Base-by-base conservation (phyloP, 2,329 filamentous ascomycete genomes). In the Penicillium corylophilum region DNA sequence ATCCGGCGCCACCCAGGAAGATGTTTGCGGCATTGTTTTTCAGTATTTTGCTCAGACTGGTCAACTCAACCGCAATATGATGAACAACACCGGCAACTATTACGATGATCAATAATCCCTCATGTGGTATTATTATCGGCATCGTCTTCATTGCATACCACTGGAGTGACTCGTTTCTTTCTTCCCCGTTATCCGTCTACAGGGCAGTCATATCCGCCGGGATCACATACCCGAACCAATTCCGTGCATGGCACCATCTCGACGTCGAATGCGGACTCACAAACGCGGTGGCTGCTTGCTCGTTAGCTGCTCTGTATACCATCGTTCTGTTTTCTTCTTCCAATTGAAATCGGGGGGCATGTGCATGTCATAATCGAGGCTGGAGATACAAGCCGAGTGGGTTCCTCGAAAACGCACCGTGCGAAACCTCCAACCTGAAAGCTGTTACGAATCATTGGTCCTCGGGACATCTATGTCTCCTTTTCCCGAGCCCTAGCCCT, bases 1-100 rank as follows among this genome's bases (percentile, higher is more conserved):
- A 36, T 48, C 53, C 38, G 64, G 66, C 8, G 56, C 59, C 16
- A 46, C 54, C 4, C 23, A 55, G 10, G 54, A 61, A 4, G 48
- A 54, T 7, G 55, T 68, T 9, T 55, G 42, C 42, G 50, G 48
- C 2, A 10, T 38, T 10, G 33, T 63, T 28, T 28, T 48, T 10
- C 39, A 41, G n/a, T 20, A 50, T 8, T 24, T 52, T 26, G 22
- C 20, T 15, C 36, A 52, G 15, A 33, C 33, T 1, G 36, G 41
- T 7, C 36, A 48, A 23, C 31, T 43, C 20, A 33, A 22, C 4
- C 7, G 20, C 39, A 33, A 22, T 12, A 10, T 31, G 41, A 48
- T 48, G 24, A 48, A 46, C 23, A 50, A 40, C 24, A 53, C 50
- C 38, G 28, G 31, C 29, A 44, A 46, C 29, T 57, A 38, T 23